A percentile compares a stretch with the other conserved stretches of the same genome.
phyloP scores from a whole-genome alignment of 2,329 filamentous ascomycete genomes.

The Endothia cerciana region DNA sequence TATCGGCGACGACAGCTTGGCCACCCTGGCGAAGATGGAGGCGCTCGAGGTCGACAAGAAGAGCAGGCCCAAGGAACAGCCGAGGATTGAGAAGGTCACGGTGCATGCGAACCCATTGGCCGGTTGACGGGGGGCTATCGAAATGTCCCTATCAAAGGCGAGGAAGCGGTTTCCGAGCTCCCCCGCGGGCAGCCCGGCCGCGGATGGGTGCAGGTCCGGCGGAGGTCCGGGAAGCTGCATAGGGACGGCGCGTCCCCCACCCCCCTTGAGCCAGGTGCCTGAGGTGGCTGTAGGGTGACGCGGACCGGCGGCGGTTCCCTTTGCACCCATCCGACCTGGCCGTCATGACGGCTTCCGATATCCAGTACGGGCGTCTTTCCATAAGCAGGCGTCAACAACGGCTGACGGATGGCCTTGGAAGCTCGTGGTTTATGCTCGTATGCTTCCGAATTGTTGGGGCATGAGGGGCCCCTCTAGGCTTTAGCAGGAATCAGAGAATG shows the following conservation, averaged over 20 bases:
- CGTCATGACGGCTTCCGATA: neutral
- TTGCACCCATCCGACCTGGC: neutral
- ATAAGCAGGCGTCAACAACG: neutral
- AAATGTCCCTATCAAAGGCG: neutral
- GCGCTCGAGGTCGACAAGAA: constrained; percentile 76
- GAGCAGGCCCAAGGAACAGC: constrained; percentile 68
- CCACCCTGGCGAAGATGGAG: constrained; percentile 73
- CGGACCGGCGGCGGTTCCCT: neutral
- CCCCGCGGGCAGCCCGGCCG: neutral
- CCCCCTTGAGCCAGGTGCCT: neutral
- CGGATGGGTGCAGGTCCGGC: neutral
- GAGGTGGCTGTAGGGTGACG: neutral
- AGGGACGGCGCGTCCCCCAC: neutral
- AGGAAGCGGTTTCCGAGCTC: neutral
- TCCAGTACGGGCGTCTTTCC: neutral
- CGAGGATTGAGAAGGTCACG: constrained; percentile 70
- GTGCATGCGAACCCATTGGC: constrained; percentile 83
- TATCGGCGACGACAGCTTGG: constrained; percentile 65
- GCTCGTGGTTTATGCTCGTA: neutral
- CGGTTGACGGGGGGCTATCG: constrained; percentile 43
- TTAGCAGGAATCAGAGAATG: neutral
- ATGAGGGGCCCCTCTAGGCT: neutral
- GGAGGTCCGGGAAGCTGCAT: neutral
- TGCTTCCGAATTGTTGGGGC: neutral
- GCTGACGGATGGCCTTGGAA: neutral